Base-by-base conservation (phyloP, 2,329 filamentous ascomycete species). In the Ascochyta lentis region DNA sequence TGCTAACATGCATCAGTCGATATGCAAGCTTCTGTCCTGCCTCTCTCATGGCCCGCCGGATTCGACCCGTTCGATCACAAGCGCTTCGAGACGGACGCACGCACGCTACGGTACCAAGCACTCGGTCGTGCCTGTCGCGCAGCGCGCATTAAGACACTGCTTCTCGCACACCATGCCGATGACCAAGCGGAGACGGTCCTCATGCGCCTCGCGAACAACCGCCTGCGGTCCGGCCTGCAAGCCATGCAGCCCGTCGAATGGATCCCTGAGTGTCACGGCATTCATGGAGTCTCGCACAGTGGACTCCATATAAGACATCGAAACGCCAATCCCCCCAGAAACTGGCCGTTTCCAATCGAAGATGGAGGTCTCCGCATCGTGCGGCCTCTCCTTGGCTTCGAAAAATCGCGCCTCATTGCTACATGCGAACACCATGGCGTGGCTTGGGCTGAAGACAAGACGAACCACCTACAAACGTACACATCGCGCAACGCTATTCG, bases 181-280 rank as follows among this genome's bases (percentile, higher is more conserved):
- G 95, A 99, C 68, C 91, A 95, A 69, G 89, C 92, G 52, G 95
- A 99, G 77, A 97, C 93, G 0, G 82, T 96, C 4, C 77, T 98
- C 44, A 90, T 92, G 87, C 85, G 95, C 38, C 75, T 98, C 33
- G 76, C 88, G 8, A 80, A 81, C 3, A 87, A 88, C 0, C 89
- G 91, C 66, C 79, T 84, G 2, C 84, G 85, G n/a, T 79, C 83
- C n/a, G 92, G 91, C 0, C 78, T 96, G 27, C 79, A 82, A 15
- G 92, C 90, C 3, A 95, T 96, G 66, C 82, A 81, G 9, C 66
- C 79, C 3, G 79, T 84, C 16, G 81, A 84, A 26, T 84, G 85
- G 40, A 92, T 97, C n/a, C 94, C 94, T 1, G 92, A 96, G 73
- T 96, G 91, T 66, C 82, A 88, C 65, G 89, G 89, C 27, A 73